These are phyloP conservation scores for Nitzschia sp. DNA, from an alignment of 108 stramenopile genomes.

Conservation along the genomic window DNA sequence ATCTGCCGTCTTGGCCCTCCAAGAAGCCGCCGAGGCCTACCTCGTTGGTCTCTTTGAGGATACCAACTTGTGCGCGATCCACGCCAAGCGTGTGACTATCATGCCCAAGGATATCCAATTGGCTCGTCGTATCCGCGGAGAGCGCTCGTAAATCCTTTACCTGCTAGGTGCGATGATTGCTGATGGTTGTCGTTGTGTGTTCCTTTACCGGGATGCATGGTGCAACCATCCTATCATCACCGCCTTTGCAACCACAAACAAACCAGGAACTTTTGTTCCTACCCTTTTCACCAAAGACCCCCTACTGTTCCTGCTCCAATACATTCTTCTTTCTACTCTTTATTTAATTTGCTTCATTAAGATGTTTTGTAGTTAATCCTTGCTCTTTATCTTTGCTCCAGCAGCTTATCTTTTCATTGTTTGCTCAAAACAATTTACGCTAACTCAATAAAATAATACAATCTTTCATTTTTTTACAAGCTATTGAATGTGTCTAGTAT, in stretches of 20 bases:
- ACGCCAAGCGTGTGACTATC: slow-evolving; percentile 98
- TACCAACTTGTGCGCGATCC: slow-evolving; percentile 96
- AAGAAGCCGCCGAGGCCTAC: slow-evolving; percentile 96
- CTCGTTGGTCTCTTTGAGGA: slow-evolving; percentile 96
- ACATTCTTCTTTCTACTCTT: not conserved
- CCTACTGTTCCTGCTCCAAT: not conserved
- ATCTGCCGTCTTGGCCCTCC: slow-evolving; percentile 92
- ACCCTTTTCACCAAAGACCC: slow-evolving; percentile 22
- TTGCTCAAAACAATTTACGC: no score
- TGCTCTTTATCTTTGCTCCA: not conserved
- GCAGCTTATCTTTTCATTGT: no score
- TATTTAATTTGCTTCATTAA: not conserved
- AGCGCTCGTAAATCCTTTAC: slow-evolving; percentile 85
- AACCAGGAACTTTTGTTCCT: slow-evolving; percentile 29
- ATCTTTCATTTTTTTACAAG: no score
- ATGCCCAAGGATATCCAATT: slow-evolving; percentile 97
- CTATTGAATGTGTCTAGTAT: no score
- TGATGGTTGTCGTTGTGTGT: slow-evolving; percentile 53
- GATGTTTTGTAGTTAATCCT: not conserved
- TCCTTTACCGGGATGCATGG: not conserved
- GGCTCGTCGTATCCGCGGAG: slow-evolving; percentile 74
- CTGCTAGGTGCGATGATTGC: no score
- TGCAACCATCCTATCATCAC: not conserved
- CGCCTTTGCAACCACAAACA: slow-evolving; percentile 5
- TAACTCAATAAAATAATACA: no score